Evolutionary conservation across 2,329 filamentous ascomycete species (phyloP).

Genomic region (Lachnellula hyalina): DNA sequence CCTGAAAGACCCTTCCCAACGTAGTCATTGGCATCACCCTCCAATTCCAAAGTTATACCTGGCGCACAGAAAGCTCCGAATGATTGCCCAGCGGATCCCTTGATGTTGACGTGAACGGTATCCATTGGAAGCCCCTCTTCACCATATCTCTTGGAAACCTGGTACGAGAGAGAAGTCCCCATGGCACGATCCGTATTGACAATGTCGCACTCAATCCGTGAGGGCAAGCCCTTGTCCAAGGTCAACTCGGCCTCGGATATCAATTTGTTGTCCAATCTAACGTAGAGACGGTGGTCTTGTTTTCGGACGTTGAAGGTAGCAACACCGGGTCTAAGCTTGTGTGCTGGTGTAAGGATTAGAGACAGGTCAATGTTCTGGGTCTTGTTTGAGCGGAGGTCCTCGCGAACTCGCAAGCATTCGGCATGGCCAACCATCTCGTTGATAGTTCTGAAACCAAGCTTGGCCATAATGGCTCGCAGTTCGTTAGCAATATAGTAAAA

Average conservation of each 20-base stretch:
- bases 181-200: constrained; percentile 94
- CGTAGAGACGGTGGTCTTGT: constrained; percentile 91
- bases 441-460: constrained; percentile 87
- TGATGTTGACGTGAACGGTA: constrained; percentile 93
- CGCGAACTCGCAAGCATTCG: constrained; percentile 78
- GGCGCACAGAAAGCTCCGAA: constrained; percentile 93
- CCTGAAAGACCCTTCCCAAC: constrained; percentile 94
- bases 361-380: constrained; percentile 91
- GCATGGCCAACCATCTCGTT: constrained; percentile 97
- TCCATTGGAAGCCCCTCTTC: constrained; percentile 85
- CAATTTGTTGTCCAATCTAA: constrained; percentile 92
- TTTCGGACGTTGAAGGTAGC: constrained; percentile 97
- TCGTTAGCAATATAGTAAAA: constrained; percentile 92
- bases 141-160: constrained; percentile 88
- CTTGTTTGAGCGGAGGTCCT: constrained; percentile 83
- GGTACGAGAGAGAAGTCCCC: constrained; percentile 91
- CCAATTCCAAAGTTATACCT: constrained; percentile 88
- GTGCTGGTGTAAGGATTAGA: constrained; percentile 89
- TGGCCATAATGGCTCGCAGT: constrained; percentile 93
- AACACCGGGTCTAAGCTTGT: constrained; percentile 88
- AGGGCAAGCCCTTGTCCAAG: constrained; percentile 88
- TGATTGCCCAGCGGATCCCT: constrained; percentile 92
- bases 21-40: constrained; percentile 95
- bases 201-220: constrained; percentile 90
- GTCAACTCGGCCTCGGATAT: constrained; percentile 94